A percentile compares a stretch with the other conserved stretches of the same genome.
These are phyloP conservation scores for Chlorella sp. DNA, from an alignment of 139 green algal species.

Conservation along the genomic window DNA sequence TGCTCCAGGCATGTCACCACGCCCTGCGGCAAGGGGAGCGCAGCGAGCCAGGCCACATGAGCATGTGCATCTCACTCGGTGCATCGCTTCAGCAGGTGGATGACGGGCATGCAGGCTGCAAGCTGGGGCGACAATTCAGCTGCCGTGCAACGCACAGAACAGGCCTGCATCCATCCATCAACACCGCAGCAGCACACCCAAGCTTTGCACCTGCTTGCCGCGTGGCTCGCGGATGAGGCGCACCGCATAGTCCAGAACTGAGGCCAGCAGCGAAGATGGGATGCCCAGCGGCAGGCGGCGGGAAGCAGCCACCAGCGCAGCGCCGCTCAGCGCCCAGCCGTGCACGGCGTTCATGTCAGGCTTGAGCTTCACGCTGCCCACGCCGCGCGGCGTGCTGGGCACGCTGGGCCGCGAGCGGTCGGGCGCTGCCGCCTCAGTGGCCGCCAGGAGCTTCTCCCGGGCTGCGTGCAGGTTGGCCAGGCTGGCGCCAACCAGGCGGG, in stretches of 20 bases:
- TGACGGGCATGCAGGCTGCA: no score
- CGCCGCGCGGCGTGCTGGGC: conserved; percentile 27
- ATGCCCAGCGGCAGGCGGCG: conserved; percentile 69
- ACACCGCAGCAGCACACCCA: not conserved
- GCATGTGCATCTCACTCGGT: not conserved
- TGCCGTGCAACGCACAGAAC: not conserved
- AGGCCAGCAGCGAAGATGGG: conserved; percentile 57
- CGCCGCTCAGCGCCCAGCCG: conserved; percentile 65
- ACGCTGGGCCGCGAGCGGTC: conserved; percentile 37
- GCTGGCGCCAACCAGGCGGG: conserved; percentile 45
- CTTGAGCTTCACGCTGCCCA: conserved; percentile 46
- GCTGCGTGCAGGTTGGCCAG: conserved; percentile 49
- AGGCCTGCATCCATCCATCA: not conserved
- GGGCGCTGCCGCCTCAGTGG: conserved; percentile 30
- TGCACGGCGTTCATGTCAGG: conserved; percentile 71
- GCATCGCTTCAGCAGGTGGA: not conserved
- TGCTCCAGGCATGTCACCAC: conserved; percentile 50
- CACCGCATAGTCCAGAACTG: conserved; percentile 59
- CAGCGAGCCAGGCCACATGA: not conserved
- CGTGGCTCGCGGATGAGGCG: conserved; percentile 49
- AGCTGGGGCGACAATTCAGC: no score
- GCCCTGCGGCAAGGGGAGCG: not conserved
- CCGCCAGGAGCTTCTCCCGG: conserved; percentile 39
- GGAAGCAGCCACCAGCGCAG: conserved; percentile 70
- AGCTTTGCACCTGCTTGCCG: not conserved